Conservation (phyloP, 108 stramenopile genomes). For the Nitzschia inconspicua region DNA sequence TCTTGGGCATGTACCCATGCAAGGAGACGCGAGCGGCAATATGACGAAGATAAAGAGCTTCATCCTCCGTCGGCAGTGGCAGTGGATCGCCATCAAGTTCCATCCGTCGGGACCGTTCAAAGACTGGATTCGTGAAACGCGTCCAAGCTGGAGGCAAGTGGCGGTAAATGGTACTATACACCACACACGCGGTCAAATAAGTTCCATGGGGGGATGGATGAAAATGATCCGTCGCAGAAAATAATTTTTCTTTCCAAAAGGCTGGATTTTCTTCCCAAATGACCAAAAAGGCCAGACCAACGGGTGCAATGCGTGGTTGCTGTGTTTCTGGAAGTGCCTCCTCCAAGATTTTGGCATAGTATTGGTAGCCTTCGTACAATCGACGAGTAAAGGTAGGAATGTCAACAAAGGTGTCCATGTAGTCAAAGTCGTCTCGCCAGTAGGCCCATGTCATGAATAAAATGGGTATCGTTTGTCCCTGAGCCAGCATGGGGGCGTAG, state of each 20-base stretch:
- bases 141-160: slow-evolving; percentile 30
- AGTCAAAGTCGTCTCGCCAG: slow-evolving; percentile 26
- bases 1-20: slow-evolving; percentile 8
- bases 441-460: slow-evolving; percentile 33
- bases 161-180: slow-evolving; percentile 39
- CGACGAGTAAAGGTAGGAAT: slow-evolving; percentile 34
- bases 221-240: slow-evolving; percentile 26
- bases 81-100: not conserved
- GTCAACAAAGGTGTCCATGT: slow-evolving; percentile 31
- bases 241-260: slow-evolving; percentile 36
- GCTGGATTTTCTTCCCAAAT: slow-evolving; percentile 46
- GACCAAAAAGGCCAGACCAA: slow-evolving; percentile 39
- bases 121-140: not conserved
- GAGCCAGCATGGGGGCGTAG: slow-evolving; percentile 23
- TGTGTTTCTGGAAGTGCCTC: slow-evolving; percentile 15
- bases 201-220: slow-evolving; percentile 42
- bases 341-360: slow-evolving; percentile 19
- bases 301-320: slow-evolving; percentile 40
- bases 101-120: slow-evolving; percentile 1
- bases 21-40: slow-evolving; percentile 38
- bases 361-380: slow-evolving; percentile 31
- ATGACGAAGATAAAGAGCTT: slow-evolving; percentile 35
- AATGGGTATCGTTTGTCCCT: slow-evolving; percentile 28
- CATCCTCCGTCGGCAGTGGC: slow-evolving; percentile 21
- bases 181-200: slow-evolving; percentile 41